Evolutionary conservation across 345 rosid genomes (phyloP).

Genomic region (Aurinia saxatilis): DNA sequence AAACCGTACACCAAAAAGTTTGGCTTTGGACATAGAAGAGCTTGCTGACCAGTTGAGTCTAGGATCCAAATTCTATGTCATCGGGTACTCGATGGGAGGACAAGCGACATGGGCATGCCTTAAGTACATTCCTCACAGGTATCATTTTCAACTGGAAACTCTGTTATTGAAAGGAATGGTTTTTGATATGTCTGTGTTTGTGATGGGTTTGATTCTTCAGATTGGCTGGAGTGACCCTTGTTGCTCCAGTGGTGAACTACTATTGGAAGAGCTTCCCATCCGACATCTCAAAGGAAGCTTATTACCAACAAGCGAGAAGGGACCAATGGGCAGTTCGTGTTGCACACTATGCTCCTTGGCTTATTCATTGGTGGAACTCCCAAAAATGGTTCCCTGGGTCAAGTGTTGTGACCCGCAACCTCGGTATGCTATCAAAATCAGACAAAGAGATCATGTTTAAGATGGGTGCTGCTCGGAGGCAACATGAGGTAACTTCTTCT

Average conservation of each 20-base stretch:
- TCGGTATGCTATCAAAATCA: conserved; percentile 28
- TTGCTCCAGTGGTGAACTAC: conserved; percentile 52
- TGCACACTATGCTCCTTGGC: conserved; percentile 59
- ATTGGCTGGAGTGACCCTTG: conserved; percentile 49
- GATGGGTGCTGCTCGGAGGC: conserved; percentile 2
- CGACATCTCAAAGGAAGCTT: conserved; percentile 43
- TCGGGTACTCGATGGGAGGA: conserved; percentile 61
- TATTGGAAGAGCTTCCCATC: conserved; percentile 56
- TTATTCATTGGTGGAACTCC: conserved; percentile 66
- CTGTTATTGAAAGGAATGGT: neutral
- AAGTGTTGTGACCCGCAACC: conserved; percentile 24
- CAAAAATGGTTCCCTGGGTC: conserved; percentile 48
- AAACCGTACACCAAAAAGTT: conserved; percentile 40
- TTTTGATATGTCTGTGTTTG: neutral
- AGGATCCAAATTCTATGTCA: conserved; percentile 46
- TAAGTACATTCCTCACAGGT: conserved; percentile 71
- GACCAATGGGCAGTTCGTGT: conserved; percentile 60
- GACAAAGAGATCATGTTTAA: conserved; percentile 36
- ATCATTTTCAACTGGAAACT: neutral
- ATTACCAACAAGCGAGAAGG: conserved; percentile 26
- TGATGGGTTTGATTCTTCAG: conserved; percentile 19
- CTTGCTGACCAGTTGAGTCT: conserved; percentile 59
- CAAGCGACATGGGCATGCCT: conserved; percentile 48
- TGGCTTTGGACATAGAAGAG: conserved; percentile 60
- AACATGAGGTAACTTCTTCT: conserved; percentile 14